Base-by-base conservation (phyloP, 164 flowering plant genomes). In the Malania oleifera region DNA sequence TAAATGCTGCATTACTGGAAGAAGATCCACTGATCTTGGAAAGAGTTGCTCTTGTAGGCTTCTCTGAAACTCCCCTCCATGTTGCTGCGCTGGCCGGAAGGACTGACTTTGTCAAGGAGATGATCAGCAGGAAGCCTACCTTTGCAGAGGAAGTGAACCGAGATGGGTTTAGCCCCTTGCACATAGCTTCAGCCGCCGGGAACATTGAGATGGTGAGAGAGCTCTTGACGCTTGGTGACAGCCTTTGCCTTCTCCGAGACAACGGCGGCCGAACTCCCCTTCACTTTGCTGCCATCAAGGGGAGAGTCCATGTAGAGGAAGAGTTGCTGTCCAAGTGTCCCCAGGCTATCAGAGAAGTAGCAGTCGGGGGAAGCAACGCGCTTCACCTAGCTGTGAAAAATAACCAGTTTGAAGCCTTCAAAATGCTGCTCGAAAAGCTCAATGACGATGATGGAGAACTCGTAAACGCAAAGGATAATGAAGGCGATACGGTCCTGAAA, bases 321-420 rank as follows among this genome's bases (percentile, higher is more conserved):
- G 49, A n/a, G 4, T 45, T 45, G 23, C 25, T 45, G 9, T 19
- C 23, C 2, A 8, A 45, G 11, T 45, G 25, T 41, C n/a, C 7
- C 7, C 18, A 41, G 46, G 46, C 46, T 41, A n/a, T 41, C 6
- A 41, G 7, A 41, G 46, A 41, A 18, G 23, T 41, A 2, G 6
- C 18, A 15, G 7, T 1, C n/a, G 18, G 46, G 1, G 46, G 46
- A 19, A 19, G n/a, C 19, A 41, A 8, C n/a, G 46, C 46, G 15
- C 20, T 41, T 41, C 20, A 41, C 18, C 18, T 41, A 7, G 46
- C 20, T 17, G 46, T 41, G 46, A 41, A 41, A 19, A 41, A 41
- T 13, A 41, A 41, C 46, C 46, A 41, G 46, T 41, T 41, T 41
- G 46, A 41, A 41, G 46, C 18, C 19, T 19, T 41, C 46, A n/a